Base-by-base conservation (phyloP, 1,284 basidiomycete genomes). In the Testicularia cyperi region DNA sequence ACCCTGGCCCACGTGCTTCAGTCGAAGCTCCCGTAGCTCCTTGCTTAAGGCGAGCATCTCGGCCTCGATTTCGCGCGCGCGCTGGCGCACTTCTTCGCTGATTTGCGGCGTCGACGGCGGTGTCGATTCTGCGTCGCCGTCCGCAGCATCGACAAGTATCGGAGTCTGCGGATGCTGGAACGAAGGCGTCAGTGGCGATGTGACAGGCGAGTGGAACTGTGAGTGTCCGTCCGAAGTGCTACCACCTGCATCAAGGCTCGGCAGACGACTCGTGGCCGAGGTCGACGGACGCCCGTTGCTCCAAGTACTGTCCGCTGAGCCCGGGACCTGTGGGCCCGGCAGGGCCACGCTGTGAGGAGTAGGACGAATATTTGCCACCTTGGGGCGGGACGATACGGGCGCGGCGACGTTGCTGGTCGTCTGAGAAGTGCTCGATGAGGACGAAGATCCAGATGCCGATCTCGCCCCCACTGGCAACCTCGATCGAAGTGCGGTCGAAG, bases 41-140 rank as follows among this genome's bases (percentile, higher is more conserved):
- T 42, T 46, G 36, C 56, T 46, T 20, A 65, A 45, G 19, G 61
- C 61, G 23, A 44, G 39, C 16, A 68, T 65, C 33, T 60, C 51
- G 7, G 35, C 42, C 41, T 68, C 61, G 30, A 68, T 49, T 19
- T 64, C 61, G n/a, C 46, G 53, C 6, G 55, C 61, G 2, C 61
- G 49, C 23, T 36, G 46, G 6, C 49, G 39, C 4, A 64, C 61
- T 26, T 58, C 55, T 30, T 64, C 55, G 0, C 49, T 45, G 15
- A 64, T 44, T 14, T 39, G 46, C 7, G 46, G 44, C 16, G 32
- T 49, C 10, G 37, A 38, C 6, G 49, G 49, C 6, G 48, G 36
- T 14, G 49, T 44, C 6, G 28, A 30, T 10, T 18, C 19, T 15
- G 30, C 14, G 13, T 44, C 43, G 15, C 21, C 15, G 15, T 40